Evolutionary conservation across 2,329 filamentous ascomycete genomes (phyloP).

Genomic region (Xylaria sp.): DNA sequence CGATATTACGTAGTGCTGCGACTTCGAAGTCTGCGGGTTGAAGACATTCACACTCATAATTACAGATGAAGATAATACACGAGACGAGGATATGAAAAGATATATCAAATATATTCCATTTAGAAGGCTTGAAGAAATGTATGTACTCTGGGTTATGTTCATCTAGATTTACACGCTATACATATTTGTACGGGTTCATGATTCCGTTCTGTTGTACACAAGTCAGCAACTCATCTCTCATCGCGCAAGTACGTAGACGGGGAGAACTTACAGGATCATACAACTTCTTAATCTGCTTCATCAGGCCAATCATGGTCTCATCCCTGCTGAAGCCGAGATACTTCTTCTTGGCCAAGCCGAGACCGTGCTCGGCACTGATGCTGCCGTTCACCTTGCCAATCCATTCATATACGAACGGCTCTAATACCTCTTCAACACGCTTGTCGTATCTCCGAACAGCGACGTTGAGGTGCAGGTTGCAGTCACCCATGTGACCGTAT

Average conservation of each 20-base stretch:
- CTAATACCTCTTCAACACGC: slow-evolving; percentile 76
- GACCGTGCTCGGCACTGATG: slow-evolving; percentile 93
- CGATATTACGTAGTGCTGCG: slow-evolving; percentile 3
- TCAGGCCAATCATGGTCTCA: slow-evolving; percentile 78
- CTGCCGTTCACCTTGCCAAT: slow-evolving; percentile 81
- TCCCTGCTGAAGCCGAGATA: slow-evolving; percentile 91
- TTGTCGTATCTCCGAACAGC: slow-evolving; percentile 78
- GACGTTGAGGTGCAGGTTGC: slow-evolving; percentile 91
- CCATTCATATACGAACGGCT: slow-evolving; percentile 98
- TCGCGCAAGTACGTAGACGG: neutral
- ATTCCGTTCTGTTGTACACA: slow-evolving; percentile 75
- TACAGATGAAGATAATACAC: too few species aligned
- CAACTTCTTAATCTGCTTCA: slow-evolving; percentile 90
- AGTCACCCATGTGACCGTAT: slow-evolving; percentile 97
- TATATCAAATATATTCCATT: too few species aligned
- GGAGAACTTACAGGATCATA: slow-evolving; percentile 78
- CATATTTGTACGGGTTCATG: slow-evolving; percentile 99
- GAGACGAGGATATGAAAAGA: too few species aligned
- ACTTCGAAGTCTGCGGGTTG: too few species aligned
- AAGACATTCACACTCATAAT: too few species aligned
- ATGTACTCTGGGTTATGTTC: neutral
- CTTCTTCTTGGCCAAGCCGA: slow-evolving; percentile 92
- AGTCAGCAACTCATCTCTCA: slow-evolving; percentile 15
- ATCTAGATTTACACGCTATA: slow-evolving; percentile 40
- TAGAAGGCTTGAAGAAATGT: too few species aligned